Evolutionary conservation across 2,329 filamentous ascomycete genomes (phyloP).

Genomic region (Colletotrichum brevisporum): DNA sequence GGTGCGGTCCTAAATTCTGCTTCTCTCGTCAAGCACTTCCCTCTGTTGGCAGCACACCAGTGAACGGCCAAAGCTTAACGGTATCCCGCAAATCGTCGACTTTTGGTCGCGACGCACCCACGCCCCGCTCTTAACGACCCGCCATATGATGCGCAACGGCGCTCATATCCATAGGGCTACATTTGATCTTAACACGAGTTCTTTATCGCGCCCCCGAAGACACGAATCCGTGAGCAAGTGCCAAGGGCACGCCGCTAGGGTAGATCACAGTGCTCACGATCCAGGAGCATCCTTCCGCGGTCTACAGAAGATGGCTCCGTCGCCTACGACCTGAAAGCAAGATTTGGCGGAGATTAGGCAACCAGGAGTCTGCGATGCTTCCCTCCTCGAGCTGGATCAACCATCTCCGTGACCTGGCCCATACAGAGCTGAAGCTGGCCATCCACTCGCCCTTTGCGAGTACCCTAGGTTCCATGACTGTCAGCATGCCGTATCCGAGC

Average conservation of each 20-base stretch:
- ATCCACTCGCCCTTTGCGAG: neutral
- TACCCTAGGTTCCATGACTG: neutral
- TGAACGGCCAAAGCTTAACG: neutral
- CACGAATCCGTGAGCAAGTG: neutral
- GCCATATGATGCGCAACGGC: neutral
- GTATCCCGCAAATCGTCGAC: neutral
- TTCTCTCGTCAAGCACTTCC: constrained; percentile 51
- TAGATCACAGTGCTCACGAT: neutral
- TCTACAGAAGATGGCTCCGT: constrained; percentile 1
- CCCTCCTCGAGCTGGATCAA: neutral
- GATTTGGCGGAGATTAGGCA: neutral
- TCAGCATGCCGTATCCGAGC: neutral
- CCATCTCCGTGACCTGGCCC: neutral
- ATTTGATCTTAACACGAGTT: constrained; percentile 8
- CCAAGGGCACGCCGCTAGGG: neutral
- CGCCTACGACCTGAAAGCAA: neutral
- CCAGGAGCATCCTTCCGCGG: constrained; percentile 1
- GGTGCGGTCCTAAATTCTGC: constrained; percentile 49
- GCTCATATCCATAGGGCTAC: constrained; percentile 7
- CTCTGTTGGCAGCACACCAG: constrained; percentile 20
- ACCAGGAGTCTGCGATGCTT: no score
- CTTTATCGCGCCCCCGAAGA: constrained; percentile 1
- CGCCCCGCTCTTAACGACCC: neutral
- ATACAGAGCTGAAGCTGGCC: neutral
- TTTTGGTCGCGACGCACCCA: neutral